Evolutionary conservation across 1,139 yeast genomes (phyloP), one percentile per base, ranked within the genome.

Genomic region (Pichia sp.): DNA sequence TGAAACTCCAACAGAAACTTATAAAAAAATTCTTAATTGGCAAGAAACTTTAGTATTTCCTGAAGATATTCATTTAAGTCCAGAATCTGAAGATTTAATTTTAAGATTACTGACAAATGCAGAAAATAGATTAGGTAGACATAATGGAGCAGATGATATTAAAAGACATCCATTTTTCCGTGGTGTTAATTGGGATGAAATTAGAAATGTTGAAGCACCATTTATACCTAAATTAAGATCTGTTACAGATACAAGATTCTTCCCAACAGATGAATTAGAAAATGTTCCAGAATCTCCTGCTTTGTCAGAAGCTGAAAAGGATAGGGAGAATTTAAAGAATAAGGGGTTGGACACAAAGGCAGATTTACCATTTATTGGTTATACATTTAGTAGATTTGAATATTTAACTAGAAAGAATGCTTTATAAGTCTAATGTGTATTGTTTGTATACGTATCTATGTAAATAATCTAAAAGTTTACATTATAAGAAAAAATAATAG

Each of bases 1-100:
- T 1, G 98, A 91, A 60, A 87, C 96, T 5, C 97, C 98, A n/a
- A 96, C 89, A 54, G 98, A 91, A 56, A 91, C 98, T 0, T 91
- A 91, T 63, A 74, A 94, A 46, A 93, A 91, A 74, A 91, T 91
- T 58, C 70, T 93, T 59, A 86, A 88, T 62, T 93, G 96, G 89
- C 93, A 85, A 58, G 96, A 91, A 59, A 81, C 95, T 2, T 68
- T 91, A 54, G 85, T 80, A 50, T 87, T 91, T 57, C 99, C 99
- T 1, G 97, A 89, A 53, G 98, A 93, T 57, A 82, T 91, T 39
- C 98, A 91, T 63, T 70, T 91, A 40, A 81, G 94, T 16, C 87
- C 94, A 2, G 98, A 91, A 60, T 85, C 94, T 19, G 98, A 89
- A 61, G 97, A 93, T 62, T 71, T 91, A 55, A 88, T 91, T 46